Evolutionary conservation across 2,329 filamentous ascomycete species (phyloP).

Genomic region (Fusarium sarcochroum): DNA sequence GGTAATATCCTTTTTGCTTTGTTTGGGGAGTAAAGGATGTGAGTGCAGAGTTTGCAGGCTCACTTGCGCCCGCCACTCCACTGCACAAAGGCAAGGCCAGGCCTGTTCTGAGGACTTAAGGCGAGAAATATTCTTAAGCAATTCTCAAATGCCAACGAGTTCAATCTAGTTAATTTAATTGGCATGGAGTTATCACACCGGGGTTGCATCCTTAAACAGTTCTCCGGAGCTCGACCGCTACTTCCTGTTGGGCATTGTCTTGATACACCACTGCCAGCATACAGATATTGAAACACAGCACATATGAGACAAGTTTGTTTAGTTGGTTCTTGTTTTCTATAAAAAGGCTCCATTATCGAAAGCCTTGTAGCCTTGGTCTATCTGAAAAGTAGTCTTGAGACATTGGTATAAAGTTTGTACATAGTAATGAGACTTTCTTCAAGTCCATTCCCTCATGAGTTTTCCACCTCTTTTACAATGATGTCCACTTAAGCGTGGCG

Average conservation of each 20-base stretch:
- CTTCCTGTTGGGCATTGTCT: no score
- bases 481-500: background rate
- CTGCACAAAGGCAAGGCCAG: no score
- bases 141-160: no score
- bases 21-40: background rate
- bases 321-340: background rate
- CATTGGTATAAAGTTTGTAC: constrained; percentile 25
- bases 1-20: background rate
- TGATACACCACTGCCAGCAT: no score
- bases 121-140: no score
- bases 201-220: no score
- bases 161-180: no score
- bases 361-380: constrained; percentile 11
- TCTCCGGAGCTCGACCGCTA: no score
- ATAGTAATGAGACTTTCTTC: constrained; percentile 5
- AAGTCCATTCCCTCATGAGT: background rate
- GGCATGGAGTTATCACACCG: no score
- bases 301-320: background rate
- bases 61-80: background rate
- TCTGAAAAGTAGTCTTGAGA: constrained; percentile 19
- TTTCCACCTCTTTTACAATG: background rate
- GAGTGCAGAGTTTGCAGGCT: background rate
- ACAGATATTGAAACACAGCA: background rate
- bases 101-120: no score
- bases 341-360: background rate